Conservation (phyloP, 495 filamentous ascomycete genomes). For the Talaromyces borbonicus region DNA sequence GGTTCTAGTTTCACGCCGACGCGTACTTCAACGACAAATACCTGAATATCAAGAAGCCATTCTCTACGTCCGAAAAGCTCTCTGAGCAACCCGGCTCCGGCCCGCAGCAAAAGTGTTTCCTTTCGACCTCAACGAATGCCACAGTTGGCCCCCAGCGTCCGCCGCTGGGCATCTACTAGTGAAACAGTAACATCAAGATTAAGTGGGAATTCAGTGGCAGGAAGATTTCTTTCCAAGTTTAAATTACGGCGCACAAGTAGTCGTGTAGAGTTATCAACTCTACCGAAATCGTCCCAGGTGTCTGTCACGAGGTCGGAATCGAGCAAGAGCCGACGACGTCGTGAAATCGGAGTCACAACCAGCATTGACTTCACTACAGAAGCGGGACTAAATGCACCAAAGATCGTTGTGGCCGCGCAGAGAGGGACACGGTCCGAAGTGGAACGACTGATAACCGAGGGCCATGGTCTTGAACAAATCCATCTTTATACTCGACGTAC, state of each 20-base stretch:
- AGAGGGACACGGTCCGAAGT: conserved; percentile 28
- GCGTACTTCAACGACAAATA: conserved; percentile 12
- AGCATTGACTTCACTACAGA: conserved; percentile 33
- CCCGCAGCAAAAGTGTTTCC: conserved; percentile 20
- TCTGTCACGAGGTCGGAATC: neutral
- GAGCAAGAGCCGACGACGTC: conserved; percentile 12
- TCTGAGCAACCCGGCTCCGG: conserved; percentile 11
- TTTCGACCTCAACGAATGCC: conserved; percentile 9
- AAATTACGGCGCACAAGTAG: conserved; percentile 17
- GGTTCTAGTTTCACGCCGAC: conserved; percentile 12
- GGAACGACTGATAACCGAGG: conserved; percentile 28
- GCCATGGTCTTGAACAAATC: conserved; percentile 28
- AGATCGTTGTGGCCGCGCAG: conserved; percentile 33
- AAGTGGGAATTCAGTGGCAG: conserved; percentile 12
- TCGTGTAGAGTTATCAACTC: conserved; percentile 6
- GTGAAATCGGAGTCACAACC: conserved; percentile 19
- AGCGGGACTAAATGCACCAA: conserved; percentile 23
- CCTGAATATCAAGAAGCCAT: conserved; percentile 12
- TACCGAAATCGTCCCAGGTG: neutral
- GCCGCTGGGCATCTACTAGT: conserved; percentile 17
- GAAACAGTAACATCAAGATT: conserved; percentile 7
- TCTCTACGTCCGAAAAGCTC: conserved; percentile 6
- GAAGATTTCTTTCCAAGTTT: conserved; percentile 16
- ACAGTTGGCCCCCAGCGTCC: conserved; percentile 9
- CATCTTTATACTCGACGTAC: conserved; percentile 28